A percentile compares a stretch with the other conserved stretches of the same genome.
Evolutionary conservation across 129 eudicot genomes (phyloP).

Genomic region (Flaveria trinervia): DNA sequence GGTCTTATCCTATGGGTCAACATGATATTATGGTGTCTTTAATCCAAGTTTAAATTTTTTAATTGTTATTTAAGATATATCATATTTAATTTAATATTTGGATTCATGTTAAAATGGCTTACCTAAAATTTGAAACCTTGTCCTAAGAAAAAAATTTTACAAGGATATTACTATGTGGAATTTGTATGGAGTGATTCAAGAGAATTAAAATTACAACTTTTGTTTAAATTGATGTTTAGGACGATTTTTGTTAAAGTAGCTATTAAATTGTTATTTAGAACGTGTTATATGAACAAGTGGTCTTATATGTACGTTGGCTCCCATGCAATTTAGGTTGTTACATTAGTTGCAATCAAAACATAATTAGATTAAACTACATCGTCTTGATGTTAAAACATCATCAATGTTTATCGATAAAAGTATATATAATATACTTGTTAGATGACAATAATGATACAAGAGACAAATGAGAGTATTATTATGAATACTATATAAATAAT

Average conservation of each 20-base stretch:
- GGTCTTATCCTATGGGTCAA: conserved; percentile 21
- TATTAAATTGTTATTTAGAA: neutral
- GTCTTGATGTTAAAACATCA: no score
- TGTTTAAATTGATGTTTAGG: neutral
- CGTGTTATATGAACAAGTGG: neutral
- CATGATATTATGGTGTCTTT: neutral
- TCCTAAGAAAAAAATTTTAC: neutral
- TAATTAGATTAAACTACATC: neutral
- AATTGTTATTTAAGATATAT: neutral
- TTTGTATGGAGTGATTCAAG: neutral
- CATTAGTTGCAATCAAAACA: neutral
- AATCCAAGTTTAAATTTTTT: neutral
- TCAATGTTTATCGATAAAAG: no score
- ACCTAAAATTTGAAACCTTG: conserved; percentile 6
- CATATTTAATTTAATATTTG: neutral
- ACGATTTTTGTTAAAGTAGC: neutral
- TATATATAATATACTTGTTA: no score
- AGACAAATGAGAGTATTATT: neutral
- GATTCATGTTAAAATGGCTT: neutral
- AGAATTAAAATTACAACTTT: neutral
- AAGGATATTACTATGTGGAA: neutral
- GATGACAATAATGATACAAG: no score
- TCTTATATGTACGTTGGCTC: neutral
- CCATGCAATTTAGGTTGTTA: neutral
- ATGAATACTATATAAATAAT: no score